phyloP scores from a whole-genome alignment of 495 filamentous ascomycete species.

The Amorphotheca resinae region DNA sequence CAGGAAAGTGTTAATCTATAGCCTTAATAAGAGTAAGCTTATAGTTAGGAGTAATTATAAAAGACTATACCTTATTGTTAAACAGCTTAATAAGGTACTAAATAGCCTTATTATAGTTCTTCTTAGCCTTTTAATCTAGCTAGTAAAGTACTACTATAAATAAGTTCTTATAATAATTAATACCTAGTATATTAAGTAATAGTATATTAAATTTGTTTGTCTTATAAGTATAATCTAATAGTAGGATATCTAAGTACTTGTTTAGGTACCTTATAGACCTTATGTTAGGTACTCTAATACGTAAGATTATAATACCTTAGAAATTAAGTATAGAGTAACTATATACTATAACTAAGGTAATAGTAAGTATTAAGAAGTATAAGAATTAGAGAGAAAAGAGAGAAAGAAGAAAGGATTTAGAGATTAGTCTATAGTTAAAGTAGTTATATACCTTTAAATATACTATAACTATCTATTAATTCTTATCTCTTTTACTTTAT shows the following conservation, averaged over 20 bases:
- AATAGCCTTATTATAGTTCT: neutral
- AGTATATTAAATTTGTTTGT: conserved; percentile 14
- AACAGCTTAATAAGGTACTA: neutral
- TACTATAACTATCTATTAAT: too few species aligned
- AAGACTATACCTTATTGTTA: neutral
- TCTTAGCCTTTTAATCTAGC: neutral
- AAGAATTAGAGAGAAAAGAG: too few species aligned
- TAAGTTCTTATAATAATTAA: conserved; percentile 1
- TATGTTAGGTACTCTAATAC: neutral
- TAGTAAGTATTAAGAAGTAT: too few species aligned
- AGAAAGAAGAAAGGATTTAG: too few species aligned
- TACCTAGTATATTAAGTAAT: conserved; percentile 10
- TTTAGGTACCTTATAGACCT: neutral
- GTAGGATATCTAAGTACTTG: conserved; percentile 5
- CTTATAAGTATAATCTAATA: conserved; percentile 15
- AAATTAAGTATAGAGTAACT: too few species aligned
- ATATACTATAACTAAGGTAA: too few species aligned
- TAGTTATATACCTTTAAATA: too few species aligned
- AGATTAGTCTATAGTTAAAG: too few species aligned
- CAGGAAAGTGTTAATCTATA: neutral
- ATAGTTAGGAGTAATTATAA: conserved; percentile 1
- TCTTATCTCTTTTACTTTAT: too few species aligned
- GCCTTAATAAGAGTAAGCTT: conserved; percentile 1
- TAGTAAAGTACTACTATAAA: neutral
- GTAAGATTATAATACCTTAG: too few species aligned